Conservation (phyloP, 495 filamentous ascomycete species). For the Daldinia concentrica region DNA sequence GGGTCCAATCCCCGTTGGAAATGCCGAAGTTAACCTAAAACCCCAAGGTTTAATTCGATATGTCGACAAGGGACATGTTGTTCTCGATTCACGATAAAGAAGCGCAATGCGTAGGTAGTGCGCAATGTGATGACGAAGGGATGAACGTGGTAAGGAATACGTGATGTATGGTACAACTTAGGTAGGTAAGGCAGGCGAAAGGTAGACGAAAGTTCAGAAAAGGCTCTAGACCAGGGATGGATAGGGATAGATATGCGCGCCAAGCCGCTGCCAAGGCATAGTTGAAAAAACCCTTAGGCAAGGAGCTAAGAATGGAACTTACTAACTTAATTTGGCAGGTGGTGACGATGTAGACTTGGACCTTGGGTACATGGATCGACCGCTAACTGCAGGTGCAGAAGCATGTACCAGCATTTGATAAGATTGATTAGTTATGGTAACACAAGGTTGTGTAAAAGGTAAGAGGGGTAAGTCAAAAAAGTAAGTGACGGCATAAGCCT, state of each 20-base stretch:
- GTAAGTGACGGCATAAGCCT: too few species aligned
- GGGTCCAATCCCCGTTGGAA: slow-evolving; percentile 4
- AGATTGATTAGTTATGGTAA: slow-evolving; percentile 32
- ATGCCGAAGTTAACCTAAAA: slow-evolving; percentile 18
- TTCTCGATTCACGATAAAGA: slow-evolving; percentile 26
- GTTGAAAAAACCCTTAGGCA: slow-evolving; percentile 38
- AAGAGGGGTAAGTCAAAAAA: slow-evolving; percentile 20
- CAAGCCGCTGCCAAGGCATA: slow-evolving; percentile 27
- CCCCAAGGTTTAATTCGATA: slow-evolving; percentile 13
- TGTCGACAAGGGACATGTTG: slow-evolving; percentile 10
- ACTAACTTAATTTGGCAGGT: slow-evolving; percentile 37
- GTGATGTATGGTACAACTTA: slow-evolving; percentile 27
- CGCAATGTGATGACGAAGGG: slow-evolving; percentile 35
- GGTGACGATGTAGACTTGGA: slow-evolving; percentile 17
- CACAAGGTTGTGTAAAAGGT: slow-evolving; percentile 25
- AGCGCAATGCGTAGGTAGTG: too few species aligned
- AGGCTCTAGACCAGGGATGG: slow-evolving; percentile 38
- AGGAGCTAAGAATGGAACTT: slow-evolving; percentile 31
- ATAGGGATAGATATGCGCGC: slow-evolving; percentile 13
- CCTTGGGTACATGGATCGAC: slow-evolving; percentile 19
- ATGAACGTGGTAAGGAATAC: slow-evolving; percentile 26
- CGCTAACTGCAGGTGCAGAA: slow-evolving; percentile 8
- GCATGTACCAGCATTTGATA: slow-evolving; percentile 27
- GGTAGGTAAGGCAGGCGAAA: slow-evolving; percentile 18
- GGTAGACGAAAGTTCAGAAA: slow-evolving; percentile 4